Conservation (phyloP, 805 yeast species). For the Sugiyamaella qingdaonensis region DNA sequence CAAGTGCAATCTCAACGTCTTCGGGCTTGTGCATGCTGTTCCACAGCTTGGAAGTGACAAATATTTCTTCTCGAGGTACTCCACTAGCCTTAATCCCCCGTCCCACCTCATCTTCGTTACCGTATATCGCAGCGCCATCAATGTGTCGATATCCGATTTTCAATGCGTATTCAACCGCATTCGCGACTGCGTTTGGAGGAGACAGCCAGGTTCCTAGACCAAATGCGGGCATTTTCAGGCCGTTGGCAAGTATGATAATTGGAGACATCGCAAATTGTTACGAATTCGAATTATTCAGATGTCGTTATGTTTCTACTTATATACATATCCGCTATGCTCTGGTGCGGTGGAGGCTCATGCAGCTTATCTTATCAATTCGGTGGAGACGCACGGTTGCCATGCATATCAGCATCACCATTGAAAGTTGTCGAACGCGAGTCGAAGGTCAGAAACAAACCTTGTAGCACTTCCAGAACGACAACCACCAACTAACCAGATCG, state of each 20-base stretch:
- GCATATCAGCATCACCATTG: neutral
- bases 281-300: too few species aligned
- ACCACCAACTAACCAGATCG: neutral
- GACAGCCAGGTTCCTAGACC: conserved; percentile 51
- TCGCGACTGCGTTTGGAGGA: conserved; percentile 32
- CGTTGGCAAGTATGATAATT: conserved; percentile 24
- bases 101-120: conserved; percentile 53
- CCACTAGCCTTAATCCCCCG: conserved; percentile 55
- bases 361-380: neutral
- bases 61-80: conserved; percentile 45
- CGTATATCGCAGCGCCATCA: conserved; percentile 56
- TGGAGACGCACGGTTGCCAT: neutral
- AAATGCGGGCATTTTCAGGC: conserved; percentile 47
- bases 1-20: conserved; percentile 42
- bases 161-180: conserved; percentile 45
- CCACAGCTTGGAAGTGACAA: conserved; percentile 41
- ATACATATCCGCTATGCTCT: neutral
- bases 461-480: neutral
- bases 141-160: conserved; percentile 56
- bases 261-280: neutral
- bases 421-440: neutral
- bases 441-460: neutral
- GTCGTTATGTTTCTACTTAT: neutral
- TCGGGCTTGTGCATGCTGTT: conserved; percentile 34
- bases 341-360: neutral